Evolutionary conservation across 2,329 filamentous ascomycete species (phyloP).

Genomic region (Pleoardoris graminearum): DNA sequence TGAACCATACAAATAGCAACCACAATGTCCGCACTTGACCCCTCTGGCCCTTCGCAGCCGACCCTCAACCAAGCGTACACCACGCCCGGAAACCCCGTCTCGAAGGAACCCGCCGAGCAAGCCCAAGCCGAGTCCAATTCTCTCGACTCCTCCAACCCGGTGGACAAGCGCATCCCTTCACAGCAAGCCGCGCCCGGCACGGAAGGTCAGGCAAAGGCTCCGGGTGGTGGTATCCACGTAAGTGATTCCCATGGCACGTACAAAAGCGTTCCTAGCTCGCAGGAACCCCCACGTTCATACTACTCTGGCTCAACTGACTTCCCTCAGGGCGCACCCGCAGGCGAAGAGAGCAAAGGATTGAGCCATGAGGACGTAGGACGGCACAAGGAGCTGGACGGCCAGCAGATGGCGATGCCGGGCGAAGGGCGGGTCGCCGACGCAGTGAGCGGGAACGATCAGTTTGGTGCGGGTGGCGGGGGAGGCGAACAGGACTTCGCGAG

Average conservation of each 20-base stretch:
- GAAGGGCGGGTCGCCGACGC: conserved; percentile 51
- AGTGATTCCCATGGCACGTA: neutral
- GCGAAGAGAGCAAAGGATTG: conserved; percentile 49
- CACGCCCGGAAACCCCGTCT: conserved; percentile 51
- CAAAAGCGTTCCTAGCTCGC: too few species aligned
- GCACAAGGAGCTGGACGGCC: conserved; percentile 51
- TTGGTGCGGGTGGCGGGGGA: conserved; percentile 39
- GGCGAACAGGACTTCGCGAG: conserved; percentile 48
- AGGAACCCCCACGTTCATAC: too few species aligned
- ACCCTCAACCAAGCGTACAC: conserved; percentile 50
- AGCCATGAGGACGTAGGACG: conserved; percentile 48
- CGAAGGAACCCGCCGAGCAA: conserved; percentile 47
- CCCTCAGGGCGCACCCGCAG: conserved; percentile 44
- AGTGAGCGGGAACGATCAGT: conserved; percentile 35
- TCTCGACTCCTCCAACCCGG: conserved; percentile 28
- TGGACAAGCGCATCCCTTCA: conserved; percentile 45
- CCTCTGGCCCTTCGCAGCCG: conserved; percentile 50
- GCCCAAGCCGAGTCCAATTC: conserved; percentile 40
- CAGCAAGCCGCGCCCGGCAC: conserved; percentile 41
- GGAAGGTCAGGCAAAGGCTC: conserved; percentile 43
- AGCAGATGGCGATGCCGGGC: conserved; percentile 54
- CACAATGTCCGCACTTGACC: conserved; percentile 47
- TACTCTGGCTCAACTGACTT: neutral
- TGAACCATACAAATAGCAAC: conserved; percentile 7
- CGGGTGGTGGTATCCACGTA: conserved; percentile 48